phyloP scores from a whole-genome alignment of 2,329 filamentous ascomycete species.

The Penicillium sp. region DNA sequence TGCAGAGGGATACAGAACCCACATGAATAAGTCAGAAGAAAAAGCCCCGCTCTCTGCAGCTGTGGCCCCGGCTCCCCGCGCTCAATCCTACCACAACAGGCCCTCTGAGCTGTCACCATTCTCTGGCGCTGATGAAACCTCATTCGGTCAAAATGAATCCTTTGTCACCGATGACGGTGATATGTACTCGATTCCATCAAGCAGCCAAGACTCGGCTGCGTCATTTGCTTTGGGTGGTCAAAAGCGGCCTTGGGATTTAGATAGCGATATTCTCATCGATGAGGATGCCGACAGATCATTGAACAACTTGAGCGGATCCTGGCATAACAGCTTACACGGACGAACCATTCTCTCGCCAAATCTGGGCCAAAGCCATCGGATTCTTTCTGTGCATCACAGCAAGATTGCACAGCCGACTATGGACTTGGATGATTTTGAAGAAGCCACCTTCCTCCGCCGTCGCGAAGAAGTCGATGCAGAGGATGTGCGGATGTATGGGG shows the following conservation, averaged over 20 bases:
- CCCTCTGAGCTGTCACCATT: conserved; percentile 71
- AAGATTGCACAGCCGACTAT: conserved; percentile 17
- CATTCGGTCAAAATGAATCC: conserved; percentile 10
- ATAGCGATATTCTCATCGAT: conserved; percentile 40
- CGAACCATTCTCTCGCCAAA: conserved; percentile 37
- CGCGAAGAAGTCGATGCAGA: conserved; percentile 24
- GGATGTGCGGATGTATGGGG: conserved; percentile 37
- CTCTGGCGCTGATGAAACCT: conserved; percentile 72
- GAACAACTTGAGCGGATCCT: conserved; percentile 25
- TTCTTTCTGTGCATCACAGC: conserved; percentile 15
- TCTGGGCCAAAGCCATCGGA: conserved; percentile 30
- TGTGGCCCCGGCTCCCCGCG: neutral
- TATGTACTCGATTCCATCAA: conserved; percentile 41
- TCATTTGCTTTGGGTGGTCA: conserved; percentile 34
- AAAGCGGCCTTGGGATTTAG: conserved; percentile 45
- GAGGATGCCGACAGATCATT: conserved; percentile 38
- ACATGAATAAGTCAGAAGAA: conserved; percentile 29
- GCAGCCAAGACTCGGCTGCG: conserved; percentile 38
- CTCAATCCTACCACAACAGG: conserved; percentile 8
- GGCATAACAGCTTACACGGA: conserved; percentile 27
- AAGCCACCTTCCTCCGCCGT: conserved; percentile 4
- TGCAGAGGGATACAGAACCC: conserved; percentile 88
- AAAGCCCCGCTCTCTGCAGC: conserved; percentile 12
- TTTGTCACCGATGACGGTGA: conserved; percentile 39
- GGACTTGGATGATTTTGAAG: conserved; percentile 37